Percentiles rank a stretch among this genome's conserved stretches.
These are phyloP conservation scores for Immersiporthe knoxdaviesiana DNA, from an alignment of 2,329 filamentous ascomycete genomes.

Conservation along the genomic window DNA sequence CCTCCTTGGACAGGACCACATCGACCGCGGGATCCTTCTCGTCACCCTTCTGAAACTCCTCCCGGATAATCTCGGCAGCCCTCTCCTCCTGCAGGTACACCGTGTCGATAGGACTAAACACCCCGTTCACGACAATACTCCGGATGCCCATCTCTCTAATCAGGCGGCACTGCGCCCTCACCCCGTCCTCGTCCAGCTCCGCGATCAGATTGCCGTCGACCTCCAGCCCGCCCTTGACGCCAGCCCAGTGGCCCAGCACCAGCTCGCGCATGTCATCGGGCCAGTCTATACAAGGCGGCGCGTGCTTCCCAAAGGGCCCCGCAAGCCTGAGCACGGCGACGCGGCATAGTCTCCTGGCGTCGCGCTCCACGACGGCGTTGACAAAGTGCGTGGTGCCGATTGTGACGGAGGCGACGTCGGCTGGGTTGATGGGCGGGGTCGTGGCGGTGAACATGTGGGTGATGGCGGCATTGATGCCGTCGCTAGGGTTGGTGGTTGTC, in stretches of 20 bases:
- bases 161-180: constrained; percentile 43
- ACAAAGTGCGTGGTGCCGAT: constrained; percentile 35
- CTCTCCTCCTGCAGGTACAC: constrained; percentile 54
- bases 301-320: constrained; percentile 40
- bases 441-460: constrained; percentile 23
- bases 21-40: constrained; percentile 33
- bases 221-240: constrained; percentile 55
- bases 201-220: constrained; percentile 53
- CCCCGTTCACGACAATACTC: constrained; percentile 58
- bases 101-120: constrained; percentile 62
- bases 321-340: constrained; percentile 41
- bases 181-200: constrained; percentile 47
- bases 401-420: constrained; percentile 28
- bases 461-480: constrained; percentile 31
- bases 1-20: constrained; percentile 40
- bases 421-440: constrained; percentile 12
- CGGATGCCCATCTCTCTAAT: constrained; percentile 40
- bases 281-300: constrained; percentile 45
- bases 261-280: constrained; percentile 45
- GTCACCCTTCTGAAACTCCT: constrained; percentile 40
- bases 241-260: constrained; percentile 36
- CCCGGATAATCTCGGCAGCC: constrained; percentile 50
- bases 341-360: constrained; percentile 32
- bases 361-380: constrained; percentile 34
- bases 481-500: constrained; percentile 31